Evolutionary conservation across 148 eudicot genomes (phyloP).

Genomic region (Limonium bicolor): DNA sequence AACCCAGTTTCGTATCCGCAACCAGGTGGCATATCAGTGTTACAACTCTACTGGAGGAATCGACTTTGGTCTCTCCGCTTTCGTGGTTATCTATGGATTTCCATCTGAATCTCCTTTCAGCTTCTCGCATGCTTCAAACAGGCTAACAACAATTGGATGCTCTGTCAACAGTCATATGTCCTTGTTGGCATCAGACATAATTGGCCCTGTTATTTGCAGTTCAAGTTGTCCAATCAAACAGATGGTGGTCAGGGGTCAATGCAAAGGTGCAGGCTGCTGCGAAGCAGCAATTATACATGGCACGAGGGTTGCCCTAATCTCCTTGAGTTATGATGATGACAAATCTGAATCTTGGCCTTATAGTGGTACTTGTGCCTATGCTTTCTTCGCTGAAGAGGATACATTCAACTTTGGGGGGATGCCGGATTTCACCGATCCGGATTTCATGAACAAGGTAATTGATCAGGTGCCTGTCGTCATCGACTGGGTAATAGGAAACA

Average conservation of each 20-base stretch:
- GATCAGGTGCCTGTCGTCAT: slow-evolving; percentile 4
- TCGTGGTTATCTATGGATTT: too few relatives aligned
- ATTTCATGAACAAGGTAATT: background rate
- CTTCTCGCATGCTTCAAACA: slow-evolving; percentile 10
- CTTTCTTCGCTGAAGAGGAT: slow-evolving; percentile 1
- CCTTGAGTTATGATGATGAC: background rate
- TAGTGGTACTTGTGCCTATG: background rate
- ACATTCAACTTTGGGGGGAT: too few relatives aligned
- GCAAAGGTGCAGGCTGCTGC: slow-evolving; percentile 13
- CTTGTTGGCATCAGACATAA: background rate
- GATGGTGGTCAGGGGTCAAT: background rate
- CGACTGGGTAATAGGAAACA: slow-evolving; percentile 13
- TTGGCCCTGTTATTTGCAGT: slow-evolving; percentile 4
- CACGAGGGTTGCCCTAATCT: background rate
- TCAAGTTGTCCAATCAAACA: slow-evolving; percentile 6
- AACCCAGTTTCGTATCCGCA: slow-evolving; percentile 2
- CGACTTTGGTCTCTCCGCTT: too few relatives aligned
- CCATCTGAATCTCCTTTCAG: slow-evolving; percentile 5
- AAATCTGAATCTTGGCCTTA: background rate
- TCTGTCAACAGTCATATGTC: background rate
- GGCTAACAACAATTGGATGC: slow-evolving; percentile 8
- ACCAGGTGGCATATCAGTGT: background rate
- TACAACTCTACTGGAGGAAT: background rate
- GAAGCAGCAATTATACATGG: slow-evolving; percentile 4
- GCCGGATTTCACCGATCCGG: too few relatives aligned